These are phyloP conservation scores for Bipolaris oryzae DNA, from an alignment of 2,329 filamentous ascomycete genomes.

Conservation along the genomic window DNA sequence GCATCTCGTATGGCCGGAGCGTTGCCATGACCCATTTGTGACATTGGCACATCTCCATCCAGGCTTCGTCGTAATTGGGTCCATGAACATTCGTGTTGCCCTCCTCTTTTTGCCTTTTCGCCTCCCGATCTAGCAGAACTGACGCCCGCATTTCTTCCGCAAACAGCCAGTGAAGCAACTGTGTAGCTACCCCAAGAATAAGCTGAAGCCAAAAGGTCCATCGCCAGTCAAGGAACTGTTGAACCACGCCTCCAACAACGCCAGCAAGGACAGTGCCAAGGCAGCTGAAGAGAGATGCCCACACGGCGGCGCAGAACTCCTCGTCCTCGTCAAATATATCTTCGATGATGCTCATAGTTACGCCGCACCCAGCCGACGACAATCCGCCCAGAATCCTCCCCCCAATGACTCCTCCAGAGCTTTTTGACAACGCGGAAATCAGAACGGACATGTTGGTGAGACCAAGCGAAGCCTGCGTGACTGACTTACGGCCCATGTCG, in stretches of 20 bases:
- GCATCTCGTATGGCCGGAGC: slow-evolving; percentile 72
- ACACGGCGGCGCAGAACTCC: slow-evolving; percentile 70
- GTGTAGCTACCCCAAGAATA: slow-evolving; percentile 73
- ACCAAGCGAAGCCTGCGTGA: slow-evolving; percentile 79
- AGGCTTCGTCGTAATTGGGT: background rate
- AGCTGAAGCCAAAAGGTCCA: slow-evolving; percentile 85
- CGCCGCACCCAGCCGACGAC: slow-evolving; percentile 65
- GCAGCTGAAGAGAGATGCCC: slow-evolving; percentile 63
- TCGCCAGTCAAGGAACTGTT: slow-evolving; percentile 68
- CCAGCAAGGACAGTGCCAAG: slow-evolving; percentile 73
- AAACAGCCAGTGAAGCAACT: slow-evolving; percentile 67
- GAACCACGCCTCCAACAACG: slow-evolving; percentile 63
- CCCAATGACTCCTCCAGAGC: slow-evolving; percentile 69
- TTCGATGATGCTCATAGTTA: slow-evolving; percentile 67
- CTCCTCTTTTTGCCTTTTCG: background rate
- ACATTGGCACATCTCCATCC: background rate
- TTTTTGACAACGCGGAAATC: slow-evolving; percentile 64
- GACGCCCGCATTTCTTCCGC: slow-evolving; percentile 79
- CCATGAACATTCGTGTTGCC: background rate
- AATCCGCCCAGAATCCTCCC: slow-evolving; percentile 53
- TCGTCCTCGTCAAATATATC: slow-evolving; percentile 64
- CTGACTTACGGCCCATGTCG: slow-evolving; percentile 75
- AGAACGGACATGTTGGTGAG: slow-evolving; percentile 53
- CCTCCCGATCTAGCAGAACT: slow-evolving; percentile 69
- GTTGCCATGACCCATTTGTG: slow-evolving; percentile 50